These are phyloP conservation scores for Botrytis deweyae DNA, from an alignment of 2,329 filamentous ascomycete species.

Conservation along the genomic window DNA sequence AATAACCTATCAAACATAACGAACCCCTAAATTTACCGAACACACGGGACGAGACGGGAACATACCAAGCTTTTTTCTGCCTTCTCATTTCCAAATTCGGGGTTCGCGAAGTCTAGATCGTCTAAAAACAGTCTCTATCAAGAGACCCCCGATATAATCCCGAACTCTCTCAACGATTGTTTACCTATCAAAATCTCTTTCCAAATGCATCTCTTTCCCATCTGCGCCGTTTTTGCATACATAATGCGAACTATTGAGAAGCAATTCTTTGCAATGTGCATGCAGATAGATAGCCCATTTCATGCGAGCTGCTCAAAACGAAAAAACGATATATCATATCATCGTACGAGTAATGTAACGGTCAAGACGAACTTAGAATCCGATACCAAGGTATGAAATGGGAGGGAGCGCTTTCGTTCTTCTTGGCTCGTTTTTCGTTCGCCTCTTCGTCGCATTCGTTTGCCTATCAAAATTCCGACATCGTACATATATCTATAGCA, in stretches of 20 bases:
- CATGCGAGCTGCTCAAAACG: not conserved
- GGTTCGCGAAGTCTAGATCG: not conserved
- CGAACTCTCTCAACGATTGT: not conserved
- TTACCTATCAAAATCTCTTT: not conserved
- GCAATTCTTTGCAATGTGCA: not conserved
- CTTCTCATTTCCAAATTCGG: not conserved
- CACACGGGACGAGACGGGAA: not conserved
- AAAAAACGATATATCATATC: not conserved
- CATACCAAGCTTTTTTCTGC: not conserved
- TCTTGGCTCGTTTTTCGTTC: not conserved
- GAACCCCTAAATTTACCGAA: conserved; percentile 16
- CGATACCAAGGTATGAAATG: conserved; percentile 18
- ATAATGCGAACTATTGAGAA: not conserved
- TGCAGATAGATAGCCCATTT: not conserved
- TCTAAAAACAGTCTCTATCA: not conserved
- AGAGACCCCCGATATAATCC: not conserved
- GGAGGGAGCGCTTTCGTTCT: not conserved
- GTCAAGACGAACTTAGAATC: not conserved
- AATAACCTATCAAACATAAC: not conserved
- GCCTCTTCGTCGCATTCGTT: not conserved
- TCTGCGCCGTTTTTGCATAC: not conserved
- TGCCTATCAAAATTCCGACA: not conserved
- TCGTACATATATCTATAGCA: conserved; percentile 2
- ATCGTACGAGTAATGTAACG: not conserved
- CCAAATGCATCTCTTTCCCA: not conserved